Base-by-base conservation (phyloP, 2,329 filamentous ascomycete species). In the Microcera coccophila region DNA sequence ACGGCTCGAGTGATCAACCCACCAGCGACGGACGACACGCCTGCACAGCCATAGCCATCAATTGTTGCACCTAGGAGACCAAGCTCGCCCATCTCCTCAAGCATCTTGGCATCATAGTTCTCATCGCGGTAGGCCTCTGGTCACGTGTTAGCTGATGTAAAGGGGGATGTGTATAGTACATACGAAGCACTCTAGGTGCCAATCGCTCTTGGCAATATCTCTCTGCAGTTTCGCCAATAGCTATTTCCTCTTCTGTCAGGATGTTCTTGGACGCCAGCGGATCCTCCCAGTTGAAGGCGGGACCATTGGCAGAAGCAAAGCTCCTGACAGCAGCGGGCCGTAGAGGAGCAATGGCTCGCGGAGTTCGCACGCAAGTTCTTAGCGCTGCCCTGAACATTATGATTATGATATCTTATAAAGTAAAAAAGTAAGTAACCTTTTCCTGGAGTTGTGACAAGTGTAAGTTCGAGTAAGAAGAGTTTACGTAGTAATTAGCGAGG, bases 131-230 rank as follows among this genome's bases (percentile, higher is more conserved):
- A 94, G 46, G 87, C 86, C 68, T 91, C 88, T 91, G 48, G 10
- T 21, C 16, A 33, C 26, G 18, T 24, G 32, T 12, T 20, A 44
- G 22, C 22, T 35, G 40, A 41, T 19, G 32, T 16, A 20, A 47
- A 28, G 32, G 29, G 12, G 17, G n/a, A n/a, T 14, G 15, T 5
- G 15, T 9, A 51, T 31, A 36, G 19, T 33, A 47, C 46, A 54
- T 75, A 95, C 90, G 84, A 46, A 96, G 75, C 38, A 98, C 85
- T 51, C 91, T 77, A 38, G 93, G 93, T 32, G 87, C 72, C 70
- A 98, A 75, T 47, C 81, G 80, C 64, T 97, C 90, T 66, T 97
- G 91, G 63, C 90, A 97, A 62, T 97, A 98, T 48, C 87, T 79
- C 67, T 95, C 87, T 24, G 91, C 91, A 5, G 89, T 95, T 58